These are phyloP conservation scores for Talaromyces rugulosus DNA, from an alignment of 2,329 filamentous ascomycete genomes.

Conservation along the genomic window DNA sequence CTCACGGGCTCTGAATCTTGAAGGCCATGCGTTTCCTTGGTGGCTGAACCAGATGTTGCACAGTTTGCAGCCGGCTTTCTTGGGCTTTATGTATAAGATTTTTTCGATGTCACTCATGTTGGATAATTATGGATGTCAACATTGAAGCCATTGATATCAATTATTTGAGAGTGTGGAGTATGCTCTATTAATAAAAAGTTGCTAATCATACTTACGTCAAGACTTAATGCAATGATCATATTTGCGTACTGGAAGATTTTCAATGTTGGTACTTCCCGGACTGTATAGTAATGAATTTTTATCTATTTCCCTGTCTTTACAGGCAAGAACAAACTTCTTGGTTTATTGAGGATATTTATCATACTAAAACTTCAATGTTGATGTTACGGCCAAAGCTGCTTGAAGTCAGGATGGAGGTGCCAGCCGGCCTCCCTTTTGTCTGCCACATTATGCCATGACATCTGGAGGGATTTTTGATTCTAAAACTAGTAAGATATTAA, in stretches of 20 bases:
- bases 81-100: neutral
- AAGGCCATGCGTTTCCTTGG: neutral
- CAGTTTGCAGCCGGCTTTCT: neutral
- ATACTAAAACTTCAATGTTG: too few relatives aligned
- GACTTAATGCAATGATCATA: neutral
- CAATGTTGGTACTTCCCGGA: neutral
- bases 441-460: too few relatives aligned
- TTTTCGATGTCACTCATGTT: neutral
- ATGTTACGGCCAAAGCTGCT: too few relatives aligned
- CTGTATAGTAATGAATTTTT: neutral
- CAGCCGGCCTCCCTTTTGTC: too few relatives aligned
- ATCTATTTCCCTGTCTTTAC: too few relatives aligned
- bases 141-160: neutral
- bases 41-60: neutral
- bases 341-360: too few relatives aligned
- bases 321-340: too few relatives aligned
- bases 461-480: too few relatives aligned
- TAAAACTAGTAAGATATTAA: too few relatives aligned
- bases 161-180: neutral
- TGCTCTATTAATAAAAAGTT: neutral
- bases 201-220: neutral
- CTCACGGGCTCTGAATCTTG: neutral
- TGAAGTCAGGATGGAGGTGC: too few relatives aligned
- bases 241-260: neutral
- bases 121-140: neutral